These are phyloP conservation scores for Paecilomyces niveus DNA, from an alignment of 2,329 filamentous ascomycete species.

Conservation along the genomic window DNA sequence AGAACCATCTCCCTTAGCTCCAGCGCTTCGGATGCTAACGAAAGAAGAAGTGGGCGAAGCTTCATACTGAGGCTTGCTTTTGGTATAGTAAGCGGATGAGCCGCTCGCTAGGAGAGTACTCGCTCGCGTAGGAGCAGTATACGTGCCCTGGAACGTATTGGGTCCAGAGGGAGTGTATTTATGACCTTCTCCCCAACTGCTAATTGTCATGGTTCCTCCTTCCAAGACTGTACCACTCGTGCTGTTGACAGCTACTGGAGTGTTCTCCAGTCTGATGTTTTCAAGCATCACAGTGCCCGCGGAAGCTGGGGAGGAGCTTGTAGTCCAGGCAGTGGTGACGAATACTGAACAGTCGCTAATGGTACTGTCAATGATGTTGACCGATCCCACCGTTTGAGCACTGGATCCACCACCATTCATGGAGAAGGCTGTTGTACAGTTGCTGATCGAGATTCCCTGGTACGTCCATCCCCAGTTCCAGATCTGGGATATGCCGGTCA, in stretches of 20 bases:
- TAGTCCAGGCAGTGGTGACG: slow-evolving; percentile 41
- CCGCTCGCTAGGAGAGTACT: slow-evolving; percentile 36
- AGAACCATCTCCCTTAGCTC: slow-evolving; percentile 46
- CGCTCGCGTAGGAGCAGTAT: slow-evolving; percentile 38
- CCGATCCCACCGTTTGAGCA: slow-evolving; percentile 45
- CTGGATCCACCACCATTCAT: slow-evolving; percentile 37
- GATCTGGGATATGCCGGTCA: slow-evolving; percentile 49
- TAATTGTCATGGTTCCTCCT: slow-evolving; percentile 30
- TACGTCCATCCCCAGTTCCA: slow-evolving; percentile 58
- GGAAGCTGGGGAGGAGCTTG: slow-evolving; percentile 33
- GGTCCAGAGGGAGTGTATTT: slow-evolving; percentile 40
- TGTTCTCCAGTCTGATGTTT: slow-evolving; percentile 47
- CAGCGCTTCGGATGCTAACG: slow-evolving; percentile 35
- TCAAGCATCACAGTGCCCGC: slow-evolving; percentile 50
- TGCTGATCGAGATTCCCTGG: slow-evolving; percentile 44
- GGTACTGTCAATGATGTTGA: slow-evolving; percentile 51
- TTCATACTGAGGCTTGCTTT: slow-evolving; percentile 51
- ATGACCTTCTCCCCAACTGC: slow-evolving; percentile 39
- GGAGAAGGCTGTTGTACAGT: slow-evolving; percentile 47
- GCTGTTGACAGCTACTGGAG: slow-evolving; percentile 37
- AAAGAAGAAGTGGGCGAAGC: slow-evolving; percentile 31
- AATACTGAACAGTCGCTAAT: slow-evolving; percentile 46
- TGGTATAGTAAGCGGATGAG: slow-evolving; percentile 36
- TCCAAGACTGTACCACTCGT: slow-evolving; percentile 29
- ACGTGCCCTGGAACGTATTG: slow-evolving; percentile 34